A percentile compares a stretch with the other conserved stretches of the same genome.
Evolutionary conservation across 805 yeast species (phyloP).

Genomic region (Cyberlindnera amylophila): DNA sequence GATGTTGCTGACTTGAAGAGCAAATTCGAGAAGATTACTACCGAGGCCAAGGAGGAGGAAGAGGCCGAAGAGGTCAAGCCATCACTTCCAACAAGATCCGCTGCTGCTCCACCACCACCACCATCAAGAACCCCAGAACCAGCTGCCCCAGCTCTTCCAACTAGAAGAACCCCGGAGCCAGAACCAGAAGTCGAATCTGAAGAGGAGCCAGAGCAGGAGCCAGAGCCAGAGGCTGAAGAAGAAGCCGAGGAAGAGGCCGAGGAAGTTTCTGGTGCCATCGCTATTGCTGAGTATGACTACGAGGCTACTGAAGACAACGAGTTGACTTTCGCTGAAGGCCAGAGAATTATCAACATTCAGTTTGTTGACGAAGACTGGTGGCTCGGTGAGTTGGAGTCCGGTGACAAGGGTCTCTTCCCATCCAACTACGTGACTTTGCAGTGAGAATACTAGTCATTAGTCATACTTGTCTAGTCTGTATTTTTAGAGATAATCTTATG

Average conservation of each 20-base stretch:
- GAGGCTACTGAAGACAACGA: slow-evolving; percentile 94
- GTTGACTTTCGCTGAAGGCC: slow-evolving; percentile 80
- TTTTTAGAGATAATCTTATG: too few relatives aligned
- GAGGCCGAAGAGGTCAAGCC: slow-evolving; percentile 21
- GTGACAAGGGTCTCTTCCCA: slow-evolving; percentile 85
- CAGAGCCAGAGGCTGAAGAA: slow-evolving; percentile 14
- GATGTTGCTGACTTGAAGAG: slow-evolving; percentile 34
- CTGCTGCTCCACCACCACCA: slow-evolving; percentile 20
- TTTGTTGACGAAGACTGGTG: slow-evolving; percentile 97
- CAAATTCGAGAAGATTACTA: slow-evolving; percentile 33
- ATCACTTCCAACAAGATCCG: slow-evolving; percentile 20
- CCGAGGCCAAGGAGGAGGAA: slow-evolving; percentile 23
- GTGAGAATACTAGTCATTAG: too few relatives aligned
- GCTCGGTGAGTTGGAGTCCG: slow-evolving; percentile 75
- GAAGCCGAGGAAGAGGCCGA: slow-evolving; percentile 21
- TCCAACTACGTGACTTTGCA: slow-evolving; percentile 70
- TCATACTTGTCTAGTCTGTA: too few relatives aligned
- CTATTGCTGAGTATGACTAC: slow-evolving; percentile 83
- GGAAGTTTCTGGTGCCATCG: slow-evolving; percentile 36
- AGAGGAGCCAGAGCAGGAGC: slow-evolving; percentile 10
- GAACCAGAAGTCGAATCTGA: slow-evolving; percentile 16
- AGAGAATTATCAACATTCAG: slow-evolving; percentile 73
- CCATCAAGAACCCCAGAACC: slow-evolving; percentile 25
- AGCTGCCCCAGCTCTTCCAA: slow-evolving; percentile 19
- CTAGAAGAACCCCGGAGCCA: slow-evolving; percentile 4